phyloP scores from a whole-genome alignment of 208 protist species.

The Porcisia deanei region DNA sequence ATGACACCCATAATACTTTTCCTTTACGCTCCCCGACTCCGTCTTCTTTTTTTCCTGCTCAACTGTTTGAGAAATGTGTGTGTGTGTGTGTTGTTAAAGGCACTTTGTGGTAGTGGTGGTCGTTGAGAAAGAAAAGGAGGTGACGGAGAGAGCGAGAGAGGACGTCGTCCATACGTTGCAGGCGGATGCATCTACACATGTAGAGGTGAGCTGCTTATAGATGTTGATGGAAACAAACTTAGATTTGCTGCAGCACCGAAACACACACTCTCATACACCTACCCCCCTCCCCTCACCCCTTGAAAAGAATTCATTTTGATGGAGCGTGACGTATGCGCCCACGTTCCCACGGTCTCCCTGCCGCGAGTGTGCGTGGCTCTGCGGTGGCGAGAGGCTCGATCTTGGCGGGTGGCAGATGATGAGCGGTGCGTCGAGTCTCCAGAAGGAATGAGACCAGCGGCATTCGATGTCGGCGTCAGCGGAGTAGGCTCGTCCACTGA shows the following conservation, averaged over 20 bases:
- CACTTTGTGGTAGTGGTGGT: background rate
- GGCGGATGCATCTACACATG: background rate
- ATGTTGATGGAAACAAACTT: background rate
- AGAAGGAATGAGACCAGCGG: background rate
- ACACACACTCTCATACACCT: background rate
- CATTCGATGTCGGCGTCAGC: too few relatives aligned
- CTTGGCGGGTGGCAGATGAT: background rate
- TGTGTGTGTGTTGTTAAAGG: too few relatives aligned
- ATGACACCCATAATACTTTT: too few relatives aligned
- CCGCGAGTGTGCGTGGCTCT: conserved; percentile 27
- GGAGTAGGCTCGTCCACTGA: background rate
- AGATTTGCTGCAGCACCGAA: background rate
- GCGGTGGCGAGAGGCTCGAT: conserved; percentile 28
- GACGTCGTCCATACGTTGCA: background rate
- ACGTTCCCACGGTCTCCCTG: background rate
- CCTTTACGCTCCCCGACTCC: background rate
- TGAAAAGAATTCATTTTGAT: conserved; percentile 3
- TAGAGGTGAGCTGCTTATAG: background rate
- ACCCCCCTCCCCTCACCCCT: background rate
- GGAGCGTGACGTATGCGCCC: background rate
- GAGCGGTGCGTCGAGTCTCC: background rate
- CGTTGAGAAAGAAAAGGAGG: background rate
- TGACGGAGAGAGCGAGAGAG: background rate
- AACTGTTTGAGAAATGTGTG: background rate
- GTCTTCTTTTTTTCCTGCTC: background rate